A percentile compares a stretch with the other conserved stretches of the same genome.
These are phyloP conservation scores for Didymella keratinophila DNA, from an alignment of 2,329 filamentous ascomycete species.

Conservation along the genomic window DNA sequence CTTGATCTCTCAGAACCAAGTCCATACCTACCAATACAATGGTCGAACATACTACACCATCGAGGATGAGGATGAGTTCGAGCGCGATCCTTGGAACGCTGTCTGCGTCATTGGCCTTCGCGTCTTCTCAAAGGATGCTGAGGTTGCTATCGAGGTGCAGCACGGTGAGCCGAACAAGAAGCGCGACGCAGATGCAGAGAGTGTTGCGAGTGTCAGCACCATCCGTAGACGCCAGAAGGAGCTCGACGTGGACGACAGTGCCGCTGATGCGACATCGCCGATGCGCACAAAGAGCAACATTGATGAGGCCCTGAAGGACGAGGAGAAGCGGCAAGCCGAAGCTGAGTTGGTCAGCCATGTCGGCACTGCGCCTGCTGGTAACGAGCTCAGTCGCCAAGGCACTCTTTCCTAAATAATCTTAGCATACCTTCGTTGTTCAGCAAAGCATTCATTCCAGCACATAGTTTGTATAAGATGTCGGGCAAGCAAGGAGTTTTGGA, in stretches of 20 bases:
- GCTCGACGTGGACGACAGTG: conserved; percentile 53
- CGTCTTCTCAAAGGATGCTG: conserved; percentile 63
- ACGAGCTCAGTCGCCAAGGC: conserved; percentile 38
- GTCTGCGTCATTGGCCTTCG: conserved; percentile 66
- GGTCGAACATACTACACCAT: conserved; percentile 34
- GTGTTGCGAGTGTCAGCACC: conserved; percentile 27
- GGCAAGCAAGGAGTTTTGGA: conserved; percentile 9
- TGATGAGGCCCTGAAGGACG: conserved; percentile 35
- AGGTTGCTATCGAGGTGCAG: conserved; percentile 62
- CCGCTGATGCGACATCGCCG: conserved; percentile 51
- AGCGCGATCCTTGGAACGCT: conserved; percentile 66
- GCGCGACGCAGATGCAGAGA: conserved; percentile 35
- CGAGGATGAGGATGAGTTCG: conserved; percentile 55
- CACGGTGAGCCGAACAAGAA: conserved; percentile 44
- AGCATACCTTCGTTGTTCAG: neutral
- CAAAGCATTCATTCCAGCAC: neutral
- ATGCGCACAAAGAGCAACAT: conserved; percentile 42
- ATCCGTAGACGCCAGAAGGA: conserved; percentile 42
- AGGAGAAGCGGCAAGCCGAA: conserved; percentile 26
- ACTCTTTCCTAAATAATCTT: conserved; percentile 32
- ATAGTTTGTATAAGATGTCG: neutral
- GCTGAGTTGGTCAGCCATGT: conserved; percentile 30
- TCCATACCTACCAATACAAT: conserved; percentile 28
- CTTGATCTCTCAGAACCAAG: conserved; percentile 14
- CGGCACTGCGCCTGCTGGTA: conserved; percentile 41